Evolutionary conservation across 345 rosid species (phyloP), one percentile per base, ranked within the genome.

Genomic region (Eucalyptus pauciflora): DNA sequence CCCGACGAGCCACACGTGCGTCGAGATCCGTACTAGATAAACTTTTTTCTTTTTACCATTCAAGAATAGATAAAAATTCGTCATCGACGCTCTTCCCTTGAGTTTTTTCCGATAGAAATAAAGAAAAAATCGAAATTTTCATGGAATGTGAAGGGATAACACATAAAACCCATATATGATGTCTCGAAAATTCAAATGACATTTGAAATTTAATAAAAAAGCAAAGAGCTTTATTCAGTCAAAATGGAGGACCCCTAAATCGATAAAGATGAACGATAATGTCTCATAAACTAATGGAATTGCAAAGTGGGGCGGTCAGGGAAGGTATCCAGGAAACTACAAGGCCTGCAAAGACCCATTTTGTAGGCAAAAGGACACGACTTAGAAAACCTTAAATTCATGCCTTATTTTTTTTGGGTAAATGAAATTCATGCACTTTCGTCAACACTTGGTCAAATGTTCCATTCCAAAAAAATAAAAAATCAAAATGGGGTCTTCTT

Each of bases 81-180:
- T 11, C 9, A 3, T 3, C 11, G 3, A 11, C 1, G 1, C 13
- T 71, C 22, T 71, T 71, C 0, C 1, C 11, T 71, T 2, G 46
- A 37, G 27, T 37, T 71, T 37, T 10, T 17, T 31, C 67, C 5
- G 0, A 31, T 15, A 69, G 0, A 4, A 31, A 15, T 3, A 62
- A 31, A 71, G 2, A 20, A 37, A 37, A 37, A 76, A 20, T 10
- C 5, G 3, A 10, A 20, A 76, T 8, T 18, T 76, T 76, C 14
- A 20, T 1, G 7, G 4, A 10, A 37, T 37, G 1, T 20, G 10
- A 18, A 76, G 27, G 3, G 2, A 9, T 71, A 43, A 76, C 13
- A 5, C 27, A 3, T 10, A 10, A 76, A 76, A 10, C 2, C 1
- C 8, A 10, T 0, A 0, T 10, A 20, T 0, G 4, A 71, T 18